Base-by-base conservation (phyloP, 345 rosid genomes). In the Ceriops decandra region DNA sequence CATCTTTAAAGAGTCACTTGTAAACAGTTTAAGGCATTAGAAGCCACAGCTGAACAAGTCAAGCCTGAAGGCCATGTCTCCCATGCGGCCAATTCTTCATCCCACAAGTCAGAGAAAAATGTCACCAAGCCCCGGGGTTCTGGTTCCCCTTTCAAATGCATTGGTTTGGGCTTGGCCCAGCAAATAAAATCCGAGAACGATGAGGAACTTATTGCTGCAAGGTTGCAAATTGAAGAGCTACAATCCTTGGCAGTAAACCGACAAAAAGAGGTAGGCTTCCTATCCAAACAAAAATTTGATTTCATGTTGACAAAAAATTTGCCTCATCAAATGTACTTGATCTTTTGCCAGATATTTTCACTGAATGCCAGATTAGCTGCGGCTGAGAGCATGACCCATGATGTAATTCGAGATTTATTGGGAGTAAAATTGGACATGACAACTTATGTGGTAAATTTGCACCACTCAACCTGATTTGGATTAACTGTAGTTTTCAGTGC, bases 311-410 rank as follows among this genome's bases (percentile, higher is more conserved):
- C 38, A 20, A 1, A 3, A 31, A 2, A 27, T 47, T 7, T 66
- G 49, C 22, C 6, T 49, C 19, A 61, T 11, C 35, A 38, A 13
- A 46, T 27, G 19, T 17, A 33, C 52, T 73, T 11, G 49, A 21
- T 69, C 51, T 52, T 70, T 54, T 42, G 49, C 31, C 92, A 95
- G 99, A 88, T 95, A 73, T 90, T 91, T 79, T 72, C 90, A 19
- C 68, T 95, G 81, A 90, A 95, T 73, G 86, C 99, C 66, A 91
- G 93, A 81, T 78, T 95, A 71, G 99, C 98, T 72, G 79, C 90
- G 68, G 93, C 93, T 33, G 98, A 91, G 75, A 91, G 99, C 84
- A 95, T 95, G 99, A 95, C 99, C 22, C 99, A 95, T 76, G 99
- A 95, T 74, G 92, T 95, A 26, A 90, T 88, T 70, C 86, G 97